Conservation (phyloP, 306 rosid genomes). For the Quercus engelmannii region DNA sequence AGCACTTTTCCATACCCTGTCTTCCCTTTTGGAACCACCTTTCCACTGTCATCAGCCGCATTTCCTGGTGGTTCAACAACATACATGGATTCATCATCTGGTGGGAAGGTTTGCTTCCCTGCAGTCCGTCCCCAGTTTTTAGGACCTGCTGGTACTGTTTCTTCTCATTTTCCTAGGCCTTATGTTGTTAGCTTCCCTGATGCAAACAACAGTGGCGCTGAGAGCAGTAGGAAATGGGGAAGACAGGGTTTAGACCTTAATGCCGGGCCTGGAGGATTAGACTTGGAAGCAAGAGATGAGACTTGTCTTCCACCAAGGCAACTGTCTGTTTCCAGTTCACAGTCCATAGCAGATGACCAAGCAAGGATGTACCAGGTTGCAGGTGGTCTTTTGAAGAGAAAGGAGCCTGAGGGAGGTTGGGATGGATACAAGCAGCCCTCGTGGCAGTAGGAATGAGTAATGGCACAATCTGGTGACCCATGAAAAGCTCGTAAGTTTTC, state of each 20-base stretch:
- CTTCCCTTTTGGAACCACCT: constrained; percentile 84
- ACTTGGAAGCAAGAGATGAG: constrained; percentile 69
- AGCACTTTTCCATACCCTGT: constrained; percentile 72
- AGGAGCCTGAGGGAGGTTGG: constrained; percentile 88
- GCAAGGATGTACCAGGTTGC: constrained; percentile 71
- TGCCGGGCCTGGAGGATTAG: constrained; percentile 74
- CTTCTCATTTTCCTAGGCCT: constrained; percentile 69
- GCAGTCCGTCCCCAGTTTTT: constrained; percentile 69
- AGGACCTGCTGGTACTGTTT: constrained; percentile 68
- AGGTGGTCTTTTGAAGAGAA: constrained; percentile 72
- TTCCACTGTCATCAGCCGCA: constrained; percentile 67
- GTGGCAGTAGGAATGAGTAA: constrained; percentile 50
- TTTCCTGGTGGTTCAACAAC: constrained; percentile 78
- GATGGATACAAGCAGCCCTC: constrained; percentile 83
- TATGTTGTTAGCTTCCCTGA: constrained; percentile 75
- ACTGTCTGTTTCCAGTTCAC: constrained; percentile 61
- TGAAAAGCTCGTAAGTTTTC: constrained; percentile 25
- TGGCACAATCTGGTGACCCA: constrained; percentile 11
- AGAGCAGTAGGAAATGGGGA: constrained; percentile 80
- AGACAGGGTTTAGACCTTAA: constrained; percentile 88
- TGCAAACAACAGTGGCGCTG: constrained; percentile 62
- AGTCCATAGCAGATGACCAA: constrained; percentile 69
- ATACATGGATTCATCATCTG: constrained; percentile 74
- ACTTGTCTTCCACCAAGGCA: constrained; percentile 67
- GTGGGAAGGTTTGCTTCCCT: constrained; percentile 75